These are phyloP conservation scores for Colletotrichum euphorbiae DNA, from an alignment of 2,329 filamentous ascomycete species.

Conservation along the genomic window DNA sequence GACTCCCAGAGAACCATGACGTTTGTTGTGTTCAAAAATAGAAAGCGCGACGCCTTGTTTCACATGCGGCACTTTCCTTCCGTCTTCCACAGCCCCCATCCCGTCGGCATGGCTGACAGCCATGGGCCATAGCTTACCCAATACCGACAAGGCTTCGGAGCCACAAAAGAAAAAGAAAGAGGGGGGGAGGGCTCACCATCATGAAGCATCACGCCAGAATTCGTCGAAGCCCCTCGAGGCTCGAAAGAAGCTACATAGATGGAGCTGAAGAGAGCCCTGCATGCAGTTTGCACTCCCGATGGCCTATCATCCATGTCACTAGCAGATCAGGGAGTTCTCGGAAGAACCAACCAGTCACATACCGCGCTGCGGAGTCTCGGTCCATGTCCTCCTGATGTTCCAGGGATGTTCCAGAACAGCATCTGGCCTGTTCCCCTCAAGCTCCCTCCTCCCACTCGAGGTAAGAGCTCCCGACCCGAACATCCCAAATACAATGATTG, in stretches of 20 bases:
- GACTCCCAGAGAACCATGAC: slow-evolving; percentile 28
- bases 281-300: slow-evolving; percentile 1
- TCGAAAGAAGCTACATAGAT: not conserved
- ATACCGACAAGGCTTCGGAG: slow-evolving; percentile 10
- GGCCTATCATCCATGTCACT: slow-evolving; percentile 28
- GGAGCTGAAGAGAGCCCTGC: not conserved
- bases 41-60: slow-evolving; percentile 35
- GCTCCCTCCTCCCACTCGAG: too few species aligned
- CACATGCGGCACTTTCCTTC: slow-evolving; percentile 27
- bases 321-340: slow-evolving; percentile 7
- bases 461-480: too few species aligned
- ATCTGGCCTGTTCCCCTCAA: too few species aligned
- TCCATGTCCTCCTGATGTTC: not conserved
- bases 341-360: not conserved
- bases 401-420: too few species aligned
- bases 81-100: not conserved
- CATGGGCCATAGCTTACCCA: slow-evolving; percentile 4
- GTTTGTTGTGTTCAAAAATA: slow-evolving; percentile 35
- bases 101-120: slow-evolving; percentile 11
- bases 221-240: not conserved
- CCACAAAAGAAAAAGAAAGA: not conserved
- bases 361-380: not conserved
- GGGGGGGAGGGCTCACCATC: not conserved
- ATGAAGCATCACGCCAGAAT: slow-evolving; percentile 5
- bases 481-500: too few species aligned